Conservation (phyloP, 2,329 filamentous ascomycete genomes). For the Lasiodiplodia sp. region DNA sequence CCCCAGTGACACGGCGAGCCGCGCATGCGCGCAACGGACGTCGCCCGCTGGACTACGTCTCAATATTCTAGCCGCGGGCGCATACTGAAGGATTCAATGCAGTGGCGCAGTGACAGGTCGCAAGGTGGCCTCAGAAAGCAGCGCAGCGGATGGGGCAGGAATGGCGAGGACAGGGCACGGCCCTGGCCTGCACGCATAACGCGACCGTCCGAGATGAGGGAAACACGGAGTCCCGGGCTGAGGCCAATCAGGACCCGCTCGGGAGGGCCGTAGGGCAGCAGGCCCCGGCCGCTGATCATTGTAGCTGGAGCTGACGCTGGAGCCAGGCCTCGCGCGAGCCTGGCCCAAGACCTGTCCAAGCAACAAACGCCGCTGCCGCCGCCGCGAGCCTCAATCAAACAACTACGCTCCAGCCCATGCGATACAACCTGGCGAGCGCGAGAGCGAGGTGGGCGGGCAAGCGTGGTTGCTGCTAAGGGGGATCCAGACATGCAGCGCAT, state of each 20-base stretch:
- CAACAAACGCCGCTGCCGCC: not conserved
- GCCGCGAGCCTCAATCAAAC: slow-evolving; percentile 19
- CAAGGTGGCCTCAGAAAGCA: slow-evolving; percentile 10
- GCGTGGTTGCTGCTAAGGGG: slow-evolving; percentile 5
- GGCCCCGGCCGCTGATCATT: slow-evolving; percentile 5
- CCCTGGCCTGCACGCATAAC: slow-evolving; percentile 5
- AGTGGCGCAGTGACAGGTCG: not conserved
- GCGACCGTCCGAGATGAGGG: slow-evolving; percentile 5
- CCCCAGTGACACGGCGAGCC: slow-evolving; percentile 17
- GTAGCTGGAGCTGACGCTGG: slow-evolving; percentile 8
- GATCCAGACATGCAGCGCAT: slow-evolving; percentile 22
- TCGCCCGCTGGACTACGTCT: not conserved
- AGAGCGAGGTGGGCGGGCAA: not conserved
- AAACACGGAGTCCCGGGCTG: slow-evolving; percentile 23
- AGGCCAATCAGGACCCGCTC: slow-evolving; percentile 1
- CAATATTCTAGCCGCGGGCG: not conserved
- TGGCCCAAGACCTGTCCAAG: slow-evolving; percentile 17
- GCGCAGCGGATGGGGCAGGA: not conserved
- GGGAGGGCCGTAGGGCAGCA: slow-evolving; percentile 1
- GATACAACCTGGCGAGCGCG: not conserved
- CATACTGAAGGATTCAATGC: not conserved
- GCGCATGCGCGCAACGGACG: slow-evolving; percentile 16
- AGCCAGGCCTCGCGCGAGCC: slow-evolving; percentile 12
- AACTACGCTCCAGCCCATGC: slow-evolving; percentile 1
- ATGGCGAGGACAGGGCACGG: not conserved